These are phyloP conservation scores for Fusarium equiseti DNA, from an alignment of 2,329 filamentous ascomycete genomes.

Conservation along the genomic window DNA sequence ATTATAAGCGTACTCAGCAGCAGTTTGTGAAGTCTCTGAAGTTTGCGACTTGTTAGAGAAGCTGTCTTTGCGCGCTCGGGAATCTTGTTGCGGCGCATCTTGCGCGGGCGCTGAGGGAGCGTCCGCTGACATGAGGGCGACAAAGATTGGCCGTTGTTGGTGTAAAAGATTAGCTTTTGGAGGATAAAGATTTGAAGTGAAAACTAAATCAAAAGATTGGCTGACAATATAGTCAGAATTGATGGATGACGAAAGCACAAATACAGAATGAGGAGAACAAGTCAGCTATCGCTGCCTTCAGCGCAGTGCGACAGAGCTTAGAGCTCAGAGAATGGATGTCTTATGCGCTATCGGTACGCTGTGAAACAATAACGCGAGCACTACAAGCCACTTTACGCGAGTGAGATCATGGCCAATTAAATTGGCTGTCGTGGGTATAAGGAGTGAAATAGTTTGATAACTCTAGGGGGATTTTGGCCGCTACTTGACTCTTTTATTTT, in stretches of 20 bases:
- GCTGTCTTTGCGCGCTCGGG: slow-evolving; percentile 64
- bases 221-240: slow-evolving; percentile 4
- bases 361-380: slow-evolving; percentile 37
- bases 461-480: rapidly evolving
- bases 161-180: neutral
- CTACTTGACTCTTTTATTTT: neutral
- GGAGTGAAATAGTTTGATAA: neutral
- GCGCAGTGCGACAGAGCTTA: slow-evolving; percentile 5
- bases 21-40: slow-evolving; percentile 77
- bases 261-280: slow-evolving; percentile 23
- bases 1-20: slow-evolving; percentile 70
- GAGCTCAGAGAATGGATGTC: neutral
- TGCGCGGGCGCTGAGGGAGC: slow-evolving; percentile 46
- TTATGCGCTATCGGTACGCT: neutral
- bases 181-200: neutral
- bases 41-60: slow-evolving; percentile 67
- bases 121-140: slow-evolving; percentile 55
- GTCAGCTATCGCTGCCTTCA: neutral
- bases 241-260: slow-evolving; percentile 23
- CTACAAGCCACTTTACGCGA: slow-evolving; percentile 54
- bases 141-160: neutral
- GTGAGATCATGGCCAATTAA: slow-evolving; percentile 51
- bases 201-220: slow-evolving; percentile 1
- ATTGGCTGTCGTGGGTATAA: too few species aligned
- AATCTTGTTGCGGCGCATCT: slow-evolving; percentile 41